These are phyloP conservation scores for Brasenia schreberi DNA, from an alignment of 164 flowering plant species.

Conservation along the genomic window DNA sequence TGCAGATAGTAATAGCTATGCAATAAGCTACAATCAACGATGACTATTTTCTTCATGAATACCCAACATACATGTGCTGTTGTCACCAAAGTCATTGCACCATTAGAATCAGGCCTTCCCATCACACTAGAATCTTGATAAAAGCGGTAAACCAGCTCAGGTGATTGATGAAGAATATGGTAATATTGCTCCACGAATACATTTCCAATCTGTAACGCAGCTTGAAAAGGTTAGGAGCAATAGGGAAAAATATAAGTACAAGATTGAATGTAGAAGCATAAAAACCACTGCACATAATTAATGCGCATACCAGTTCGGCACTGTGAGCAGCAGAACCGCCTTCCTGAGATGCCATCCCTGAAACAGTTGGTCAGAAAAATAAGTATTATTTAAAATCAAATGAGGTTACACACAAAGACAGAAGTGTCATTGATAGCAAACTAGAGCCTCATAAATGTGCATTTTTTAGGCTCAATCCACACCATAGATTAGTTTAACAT, in stretches of 20 bases:
- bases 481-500: no score
- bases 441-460: no score
- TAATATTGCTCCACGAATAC: constrained; percentile 74
- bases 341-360: constrained; percentile 38
- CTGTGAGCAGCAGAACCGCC: constrained; percentile 25
- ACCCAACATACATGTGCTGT: constrained; percentile 45
- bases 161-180: constrained; percentile 52
- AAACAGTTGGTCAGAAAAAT: no score
- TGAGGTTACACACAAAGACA: no score
- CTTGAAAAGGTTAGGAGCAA: no score
- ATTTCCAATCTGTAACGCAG: constrained; percentile 45
- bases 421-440: no score
- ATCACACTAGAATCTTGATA: constrained; percentile 60
- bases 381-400: no score
- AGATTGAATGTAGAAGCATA: neutral
- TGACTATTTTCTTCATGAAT: no score
- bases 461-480: no score
- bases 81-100: constrained; percentile 36
- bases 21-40: no score
- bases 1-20: no score
- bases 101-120: constrained; percentile 49
- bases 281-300: neutral
- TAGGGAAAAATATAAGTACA: neutral
- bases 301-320: constrained; percentile 32
- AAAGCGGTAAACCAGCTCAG: constrained; percentile 48